These are phyloP conservation scores for Astrocystis sublimbata DNA, from an alignment of 495 filamentous ascomycete genomes.

Conservation along the genomic window DNA sequence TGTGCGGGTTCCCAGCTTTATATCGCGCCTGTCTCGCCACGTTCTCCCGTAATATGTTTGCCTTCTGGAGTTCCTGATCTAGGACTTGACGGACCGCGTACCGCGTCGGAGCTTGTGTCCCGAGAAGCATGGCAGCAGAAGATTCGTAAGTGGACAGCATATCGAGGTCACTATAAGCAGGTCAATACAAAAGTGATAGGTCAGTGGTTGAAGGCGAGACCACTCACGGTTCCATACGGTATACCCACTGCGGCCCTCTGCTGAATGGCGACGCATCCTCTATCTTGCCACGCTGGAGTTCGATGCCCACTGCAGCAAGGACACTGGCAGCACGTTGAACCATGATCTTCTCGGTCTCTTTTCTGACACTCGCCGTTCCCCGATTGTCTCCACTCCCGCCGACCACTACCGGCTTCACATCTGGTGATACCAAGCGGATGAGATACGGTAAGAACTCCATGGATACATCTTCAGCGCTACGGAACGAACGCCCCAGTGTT, in stretches of 20 bases:
- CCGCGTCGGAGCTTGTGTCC: slow-evolving; percentile 65
- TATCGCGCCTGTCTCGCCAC: slow-evolving; percentile 58
- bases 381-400: slow-evolving; percentile 66
- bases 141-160: slow-evolving; percentile 63
- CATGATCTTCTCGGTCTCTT: slow-evolving; percentile 77
- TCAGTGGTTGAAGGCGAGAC: neutral
- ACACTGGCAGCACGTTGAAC: slow-evolving; percentile 76
- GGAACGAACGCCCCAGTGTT: slow-evolving; percentile 71
- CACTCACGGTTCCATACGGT: slow-evolving; percentile 92
- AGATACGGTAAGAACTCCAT: slow-evolving; percentile 84
- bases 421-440: slow-evolving; percentile 77
- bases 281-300: slow-evolving; percentile 78
- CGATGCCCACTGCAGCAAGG: slow-evolving; percentile 75
- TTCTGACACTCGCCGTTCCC: slow-evolving; percentile 77
- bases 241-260: slow-evolving; percentile 69
- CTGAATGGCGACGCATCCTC: slow-evolving; percentile 56
- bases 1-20: slow-evolving; percentile 38
- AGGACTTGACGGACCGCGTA: slow-evolving; percentile 91
- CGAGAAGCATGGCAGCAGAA: slow-evolving; percentile 44
- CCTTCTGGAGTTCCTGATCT: slow-evolving; percentile 81
- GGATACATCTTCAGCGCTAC: slow-evolving; percentile 69
- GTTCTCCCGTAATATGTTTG: slow-evolving; percentile 60
- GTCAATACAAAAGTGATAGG: slow-evolving; percentile 2
- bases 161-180: slow-evolving; percentile 57
- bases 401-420: slow-evolving; percentile 89